Percentiles rank a stretch among this genome's conserved stretches.
Conservation (phyloP, 2,329 filamentous ascomycete genomes). For the Fusarium nelsonii region DNA sequence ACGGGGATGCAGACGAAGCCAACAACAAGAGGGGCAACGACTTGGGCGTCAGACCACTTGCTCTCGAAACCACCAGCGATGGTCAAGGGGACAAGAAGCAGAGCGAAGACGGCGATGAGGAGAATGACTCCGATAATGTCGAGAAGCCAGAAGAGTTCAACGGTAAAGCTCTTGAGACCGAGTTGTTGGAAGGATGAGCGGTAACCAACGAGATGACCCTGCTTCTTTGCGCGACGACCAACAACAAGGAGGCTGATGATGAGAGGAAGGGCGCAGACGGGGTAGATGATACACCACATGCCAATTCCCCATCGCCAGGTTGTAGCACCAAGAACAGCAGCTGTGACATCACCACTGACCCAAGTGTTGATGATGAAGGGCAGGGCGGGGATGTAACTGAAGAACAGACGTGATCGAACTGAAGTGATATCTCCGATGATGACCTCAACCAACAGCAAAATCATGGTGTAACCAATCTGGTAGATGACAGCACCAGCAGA, state of each 20-base stretch:
- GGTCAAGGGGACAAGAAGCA: slow-evolving; percentile 61
- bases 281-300: slow-evolving; percentile 74
- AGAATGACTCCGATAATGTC: slow-evolving; percentile 61
- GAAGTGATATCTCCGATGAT: slow-evolving; percentile 74
- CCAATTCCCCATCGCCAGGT: slow-evolving; percentile 73
- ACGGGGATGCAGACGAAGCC: slow-evolving; percentile 62
- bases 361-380: slow-evolving; percentile 75
- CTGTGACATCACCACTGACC: slow-evolving; percentile 69
- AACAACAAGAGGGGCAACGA: slow-evolving; percentile 61
- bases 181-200: slow-evolving; percentile 50
- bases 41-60: slow-evolving; percentile 55
- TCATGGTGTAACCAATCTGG: slow-evolving; percentile 72
- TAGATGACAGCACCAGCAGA: slow-evolving; percentile 70
- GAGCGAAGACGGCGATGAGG: slow-evolving; percentile 60
- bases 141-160: slow-evolving; percentile 61
- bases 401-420: slow-evolving; percentile 71
- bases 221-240: slow-evolving; percentile 63
- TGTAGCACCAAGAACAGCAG: slow-evolving; percentile 60
- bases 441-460: slow-evolving; percentile 72
- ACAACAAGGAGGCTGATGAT: slow-evolving; percentile 65
- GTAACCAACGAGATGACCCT: slow-evolving; percentile 59
- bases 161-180: slow-evolving; percentile 51
- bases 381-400: slow-evolving; percentile 71
- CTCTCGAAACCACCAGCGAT: slow-evolving; percentile 58
- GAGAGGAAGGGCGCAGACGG: slow-evolving; percentile 68